Evolutionary conservation across 306 rosid species (phyloP).

Genomic region (Styphnolobium japonicum): DNA sequence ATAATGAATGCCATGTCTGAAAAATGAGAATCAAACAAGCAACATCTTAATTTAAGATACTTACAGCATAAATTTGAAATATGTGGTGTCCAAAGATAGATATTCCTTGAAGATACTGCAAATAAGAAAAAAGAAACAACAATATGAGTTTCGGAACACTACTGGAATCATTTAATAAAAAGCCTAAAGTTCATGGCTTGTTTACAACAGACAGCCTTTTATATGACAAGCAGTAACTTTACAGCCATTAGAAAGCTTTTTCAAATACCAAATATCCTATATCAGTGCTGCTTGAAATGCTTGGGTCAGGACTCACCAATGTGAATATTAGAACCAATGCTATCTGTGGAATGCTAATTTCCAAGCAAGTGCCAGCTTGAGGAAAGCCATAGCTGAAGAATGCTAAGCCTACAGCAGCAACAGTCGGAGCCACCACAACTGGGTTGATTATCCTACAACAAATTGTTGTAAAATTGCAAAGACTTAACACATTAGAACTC

Average conservation of each 20-base stretch:
- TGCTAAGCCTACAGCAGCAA: conserved; percentile 83
- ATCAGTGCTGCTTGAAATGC: neutral
- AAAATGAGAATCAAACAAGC: neutral
- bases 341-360: conserved; percentile 78
- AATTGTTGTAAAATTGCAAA: conserved; percentile 1
- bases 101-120: conserved; percentile 73
- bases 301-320: conserved; percentile 44
- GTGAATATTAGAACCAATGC: conserved; percentile 66
- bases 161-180: conserved; percentile 19
- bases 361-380: conserved; percentile 84
- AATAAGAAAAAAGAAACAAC: conserved; percentile 3
- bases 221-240: neutral
- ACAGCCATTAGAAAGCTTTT: neutral
- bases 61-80: conserved; percentile 76
- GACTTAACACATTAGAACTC: conserved; percentile 1
- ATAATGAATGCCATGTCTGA: neutral
- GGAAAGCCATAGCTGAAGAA: conserved; percentile 89
- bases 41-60: conserved; percentile 26
- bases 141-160: conserved; percentile 2
- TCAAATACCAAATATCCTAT: neutral
- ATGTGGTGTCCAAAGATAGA: conserved; percentile 62
- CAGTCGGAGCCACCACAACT: conserved; percentile 79
- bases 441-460: conserved; percentile 77
- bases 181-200: neutral
- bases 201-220: neutral